Conservation (phyloP, 1,139 yeast species). For the Candida sanyaensis region DNA sequence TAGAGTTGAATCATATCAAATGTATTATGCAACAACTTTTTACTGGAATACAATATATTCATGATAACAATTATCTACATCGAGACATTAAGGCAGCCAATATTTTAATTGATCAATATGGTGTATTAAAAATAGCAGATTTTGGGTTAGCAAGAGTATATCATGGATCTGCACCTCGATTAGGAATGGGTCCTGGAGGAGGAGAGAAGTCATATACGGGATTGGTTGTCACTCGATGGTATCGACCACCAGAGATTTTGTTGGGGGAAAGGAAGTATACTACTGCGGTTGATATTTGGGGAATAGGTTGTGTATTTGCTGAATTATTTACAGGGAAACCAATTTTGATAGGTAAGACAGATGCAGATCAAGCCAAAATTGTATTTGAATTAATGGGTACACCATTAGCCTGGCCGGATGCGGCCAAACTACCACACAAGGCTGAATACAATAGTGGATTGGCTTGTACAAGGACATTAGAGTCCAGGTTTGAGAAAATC, state of each 20-base stretch:
- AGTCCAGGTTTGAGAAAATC: conserved; percentile 36
- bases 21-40: conserved; percentile 81
- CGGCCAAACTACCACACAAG: conserved; percentile 62
- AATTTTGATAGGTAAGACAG: conserved; percentile 81
- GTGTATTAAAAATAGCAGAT: conserved; percentile 84
- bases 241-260: conserved; percentile 90
- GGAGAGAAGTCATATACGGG: conserved; percentile 82
- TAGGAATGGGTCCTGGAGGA: conserved; percentile 64
- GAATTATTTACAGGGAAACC: conserved; percentile 85
- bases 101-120: conserved; percentile 73
- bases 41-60: conserved; percentile 80
- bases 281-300: conserved; percentile 97
- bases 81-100: conserved; percentile 96
- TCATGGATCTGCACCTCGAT: conserved; percentile 67
- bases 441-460: conserved; percentile 43
- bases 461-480: conserved; percentile 57
- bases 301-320: conserved; percentile 94
- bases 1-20: conserved; percentile 72
- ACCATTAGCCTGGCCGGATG: conserved; percentile 74
- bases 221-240: conserved; percentile 95
- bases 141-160: conserved; percentile 88
- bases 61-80: conserved; percentile 70
- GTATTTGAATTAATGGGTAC: conserved; percentile 84
- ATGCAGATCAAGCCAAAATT: conserved; percentile 84
- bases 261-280: conserved; percentile 83